These are phyloP conservation scores for Trichosporon faecale DNA, from an alignment of 1,284 basidiomycete species.

Conservation along the genomic window DNA sequence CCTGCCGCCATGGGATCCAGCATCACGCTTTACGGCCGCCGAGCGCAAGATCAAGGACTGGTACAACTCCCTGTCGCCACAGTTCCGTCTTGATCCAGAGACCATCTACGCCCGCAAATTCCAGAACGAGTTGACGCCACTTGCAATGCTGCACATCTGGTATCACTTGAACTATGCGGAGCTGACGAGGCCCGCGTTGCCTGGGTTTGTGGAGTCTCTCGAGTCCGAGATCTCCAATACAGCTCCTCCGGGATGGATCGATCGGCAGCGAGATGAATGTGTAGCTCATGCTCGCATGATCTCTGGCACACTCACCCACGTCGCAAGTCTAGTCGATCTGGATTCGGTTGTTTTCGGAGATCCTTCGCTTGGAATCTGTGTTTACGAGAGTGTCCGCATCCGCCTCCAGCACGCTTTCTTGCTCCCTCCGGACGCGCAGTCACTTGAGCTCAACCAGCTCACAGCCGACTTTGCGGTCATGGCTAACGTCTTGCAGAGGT, in stretches of 20 bases:
- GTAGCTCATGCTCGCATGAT: constrained; percentile 21
- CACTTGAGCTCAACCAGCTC: constrained; percentile 21
- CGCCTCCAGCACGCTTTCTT: constrained; percentile 26
- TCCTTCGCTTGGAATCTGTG: constrained; percentile 24
- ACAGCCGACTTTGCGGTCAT: constrained; percentile 20
- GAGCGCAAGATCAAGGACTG: constrained; percentile 22
- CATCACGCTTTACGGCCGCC: constrained; percentile 13
- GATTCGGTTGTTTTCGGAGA: constrained; percentile 24
- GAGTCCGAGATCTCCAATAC: constrained; percentile 6
- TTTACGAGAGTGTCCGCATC: constrained; percentile 26
- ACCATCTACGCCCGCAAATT: constrained; percentile 26
- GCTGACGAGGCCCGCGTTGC: constrained; percentile 24
- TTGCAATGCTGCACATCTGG: constrained; percentile 31
- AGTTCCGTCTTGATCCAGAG: constrained; percentile 25
- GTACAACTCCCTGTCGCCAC: constrained; percentile 18
- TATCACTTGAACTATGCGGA: constrained; percentile 26
- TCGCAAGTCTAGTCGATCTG: constrained; percentile 22
- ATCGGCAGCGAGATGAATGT: constrained; percentile 19
- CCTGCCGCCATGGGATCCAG: constrained; percentile 22
- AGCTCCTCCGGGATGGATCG: constrained; percentile 24
- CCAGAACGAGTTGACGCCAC: constrained; percentile 26
- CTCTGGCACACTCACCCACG: constrained; percentile 14
- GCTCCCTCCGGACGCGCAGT: constrained; percentile 14
- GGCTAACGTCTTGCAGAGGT: constrained; percentile 13
- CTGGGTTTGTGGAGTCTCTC: constrained; percentile 25